Conservation (phyloP, 805 yeast species). For the Brettanomyces bruxellensis region DNA sequence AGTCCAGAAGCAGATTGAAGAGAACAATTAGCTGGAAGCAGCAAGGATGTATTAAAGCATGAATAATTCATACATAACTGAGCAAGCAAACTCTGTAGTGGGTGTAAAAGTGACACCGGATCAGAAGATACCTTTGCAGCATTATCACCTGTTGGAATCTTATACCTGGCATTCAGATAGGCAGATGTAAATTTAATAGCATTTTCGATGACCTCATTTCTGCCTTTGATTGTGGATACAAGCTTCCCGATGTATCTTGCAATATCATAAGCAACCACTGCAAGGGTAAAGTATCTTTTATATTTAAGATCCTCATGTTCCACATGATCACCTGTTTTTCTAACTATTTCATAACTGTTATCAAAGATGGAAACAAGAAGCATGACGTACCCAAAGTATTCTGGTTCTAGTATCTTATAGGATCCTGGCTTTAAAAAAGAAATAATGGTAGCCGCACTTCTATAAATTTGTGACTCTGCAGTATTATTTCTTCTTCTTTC, state of each 20-base stretch:
- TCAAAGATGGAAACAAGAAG: conserved; percentile 47
- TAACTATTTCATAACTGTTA: conserved; percentile 43
- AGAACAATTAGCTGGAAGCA: conserved; percentile 1
- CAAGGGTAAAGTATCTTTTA: conserved; percentile 36
- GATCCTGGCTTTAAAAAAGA: conserved; percentile 19
- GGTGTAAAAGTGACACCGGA: conserved; percentile 30
- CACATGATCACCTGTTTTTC: conserved; percentile 65
- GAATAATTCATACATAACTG: conserved; percentile 29
- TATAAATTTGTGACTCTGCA: neutral
- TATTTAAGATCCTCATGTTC: conserved; percentile 45
- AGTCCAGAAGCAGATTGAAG: neutral
- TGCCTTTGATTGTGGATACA: conserved; percentile 12
- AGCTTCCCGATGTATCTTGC: conserved; percentile 18
- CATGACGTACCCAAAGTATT: conserved; percentile 30
- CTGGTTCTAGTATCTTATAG: conserved; percentile 11
- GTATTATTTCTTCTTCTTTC: neutral
- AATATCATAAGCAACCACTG: conserved; percentile 15
- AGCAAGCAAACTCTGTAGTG: conserved; percentile 49
- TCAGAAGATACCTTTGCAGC: conserved; percentile 25
- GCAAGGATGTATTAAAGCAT: conserved; percentile 12
- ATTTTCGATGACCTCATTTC: conserved; percentile 15
- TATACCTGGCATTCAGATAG: neutral
- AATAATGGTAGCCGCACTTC: conserved; percentile 12
- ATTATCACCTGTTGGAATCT: conserved; percentile 33
- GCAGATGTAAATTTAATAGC: conserved; percentile 14